Evolutionary conservation across 148 eudicot species (phyloP).

Genomic region (Cornus kousa): DNA sequence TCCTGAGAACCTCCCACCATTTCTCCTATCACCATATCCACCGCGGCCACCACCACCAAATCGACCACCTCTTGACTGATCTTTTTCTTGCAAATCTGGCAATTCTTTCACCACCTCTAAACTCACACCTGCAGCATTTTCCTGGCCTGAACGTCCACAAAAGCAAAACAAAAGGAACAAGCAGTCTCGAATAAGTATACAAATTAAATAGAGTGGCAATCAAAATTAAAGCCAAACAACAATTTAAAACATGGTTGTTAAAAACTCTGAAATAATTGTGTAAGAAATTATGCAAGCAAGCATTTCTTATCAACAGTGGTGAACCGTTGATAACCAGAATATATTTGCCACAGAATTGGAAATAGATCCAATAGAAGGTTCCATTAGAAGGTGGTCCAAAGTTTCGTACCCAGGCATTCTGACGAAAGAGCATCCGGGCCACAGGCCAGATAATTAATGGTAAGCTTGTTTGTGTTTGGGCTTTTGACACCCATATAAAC

Average conservation of each 20-base stretch:
- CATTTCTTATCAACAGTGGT: neutral
- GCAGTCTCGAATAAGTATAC: no score
- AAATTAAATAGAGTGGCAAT: no score
- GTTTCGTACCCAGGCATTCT: no score
- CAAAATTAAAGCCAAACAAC: neutral
- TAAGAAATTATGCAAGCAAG: neutral
- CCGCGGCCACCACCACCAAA: constrained; percentile 48
- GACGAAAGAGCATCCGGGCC: no score
- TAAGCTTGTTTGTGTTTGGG: no score
- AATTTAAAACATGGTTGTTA: neutral
- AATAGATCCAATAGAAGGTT: neutral
- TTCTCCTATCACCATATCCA: constrained; percentile 29
- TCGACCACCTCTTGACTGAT: constrained; percentile 46
- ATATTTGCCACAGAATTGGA: neutral
- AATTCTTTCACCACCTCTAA: constrained; percentile 62
- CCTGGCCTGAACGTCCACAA: constrained; percentile 37
- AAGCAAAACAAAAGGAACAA: neutral
- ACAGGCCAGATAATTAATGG: no score
- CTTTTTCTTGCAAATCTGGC: constrained; percentile 73
- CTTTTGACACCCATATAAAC: no score
- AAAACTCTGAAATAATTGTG: neutral
- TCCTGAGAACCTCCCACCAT: constrained; percentile 15
- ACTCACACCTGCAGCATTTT: constrained; percentile 68
- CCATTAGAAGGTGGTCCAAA: neutral
- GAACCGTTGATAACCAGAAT: neutral